Evolutionary conservation across 1,284 basidiomycete genomes (phyloP), one percentile per base, ranked within the genome.

Genomic region (Ceratobasidium sp.): DNA sequence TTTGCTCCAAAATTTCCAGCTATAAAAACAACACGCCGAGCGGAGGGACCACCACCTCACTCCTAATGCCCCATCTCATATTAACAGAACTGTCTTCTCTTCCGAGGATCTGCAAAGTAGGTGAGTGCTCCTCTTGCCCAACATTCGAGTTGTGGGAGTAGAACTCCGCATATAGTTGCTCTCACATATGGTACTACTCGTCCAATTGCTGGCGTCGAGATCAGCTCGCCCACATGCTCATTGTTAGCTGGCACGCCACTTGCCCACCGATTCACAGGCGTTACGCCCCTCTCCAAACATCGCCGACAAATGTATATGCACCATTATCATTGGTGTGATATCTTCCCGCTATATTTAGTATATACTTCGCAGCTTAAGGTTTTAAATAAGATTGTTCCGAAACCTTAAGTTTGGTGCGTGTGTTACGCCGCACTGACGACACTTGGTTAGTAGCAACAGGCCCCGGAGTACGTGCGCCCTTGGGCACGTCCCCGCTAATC

Each of bases 171-270:
- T n/a, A 1, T 16, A 37, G 58, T 19, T 61, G 6, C n/a, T 41
- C 34, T 37, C 39, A 61, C 37, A 22, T 61, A 14, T n/a, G 58
- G 29, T 59, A 59, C 31, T 59, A 22, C 29, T 59, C 56, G n/a
- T n/a, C n/a, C n/a, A n/a, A n/a, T n/a, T n/a, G n/a, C n/a, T n/a
- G n/a, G n/a, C n/a, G n/a, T n/a, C n/a, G n/a, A n/a, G n/a, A n/a
- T n/a, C n/a, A n/a, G n/a, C n/a, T n/a, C n/a, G n/a, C 48, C 24
- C 16, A 51, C 4, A 51, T 16, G 48, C n/a, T n/a, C n/a, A n/a
- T n/a, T n/a, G n/a, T n/a, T n/a, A n/a, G n/a, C n/a, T n/a, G n/a
- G n/a, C n/a, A n/a, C n/a, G n/a, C n/a, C n/a, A n/a, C n/a, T n/a
- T n/a, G n/a, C n/a, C n/a, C n/a, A n/a, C n/a, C n/a, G n/a, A n/a